These are phyloP conservation scores for Apocynum venetum DNA, from an alignment of 257 asterid species.

Conservation along the genomic window DNA sequence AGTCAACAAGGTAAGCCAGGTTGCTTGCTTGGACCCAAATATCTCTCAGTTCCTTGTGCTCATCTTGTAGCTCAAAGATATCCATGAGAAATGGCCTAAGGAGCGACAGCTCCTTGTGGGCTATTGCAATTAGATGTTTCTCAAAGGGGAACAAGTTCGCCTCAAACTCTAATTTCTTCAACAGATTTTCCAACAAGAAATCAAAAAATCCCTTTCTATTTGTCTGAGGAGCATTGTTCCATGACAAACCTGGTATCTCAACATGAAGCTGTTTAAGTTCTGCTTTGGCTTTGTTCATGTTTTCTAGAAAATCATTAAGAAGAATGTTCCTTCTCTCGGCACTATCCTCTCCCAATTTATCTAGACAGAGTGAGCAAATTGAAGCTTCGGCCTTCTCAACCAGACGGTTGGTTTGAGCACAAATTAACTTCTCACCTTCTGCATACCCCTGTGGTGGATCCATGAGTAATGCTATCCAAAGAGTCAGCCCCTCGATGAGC, in stretches of 20 bases:
- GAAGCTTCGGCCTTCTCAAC: too few species aligned
- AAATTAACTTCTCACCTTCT: neutral
- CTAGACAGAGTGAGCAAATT: too few species aligned
- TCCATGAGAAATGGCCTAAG: neutral
- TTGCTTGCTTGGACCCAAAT: neutral
- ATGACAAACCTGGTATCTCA: neutral
- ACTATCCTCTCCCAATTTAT: too few species aligned
- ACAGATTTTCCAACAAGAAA: neutral
- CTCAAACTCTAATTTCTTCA: neutral
- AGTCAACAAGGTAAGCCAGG: slow-evolving; percentile 12
- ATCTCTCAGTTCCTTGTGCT: neutral
- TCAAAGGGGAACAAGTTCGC: neutral
- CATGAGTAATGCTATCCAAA: neutral
- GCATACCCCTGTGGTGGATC: neutral
- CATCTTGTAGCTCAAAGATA: neutral
- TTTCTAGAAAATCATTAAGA: neutral
- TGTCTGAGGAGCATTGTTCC: slow-evolving; percentile 3
- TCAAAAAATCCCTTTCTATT: slow-evolving; percentile 8
- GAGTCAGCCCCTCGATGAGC: neutral
- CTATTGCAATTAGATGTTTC: neutral
- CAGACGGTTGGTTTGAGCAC: too few species aligned
- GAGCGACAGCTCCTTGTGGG: neutral
- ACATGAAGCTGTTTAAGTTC: neutral
- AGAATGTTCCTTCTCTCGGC: neutral
- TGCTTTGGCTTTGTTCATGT: neutral